Conservation (phyloP, 2,329 filamentous ascomycete species). For the Fusarium gaditjirri region DNA sequence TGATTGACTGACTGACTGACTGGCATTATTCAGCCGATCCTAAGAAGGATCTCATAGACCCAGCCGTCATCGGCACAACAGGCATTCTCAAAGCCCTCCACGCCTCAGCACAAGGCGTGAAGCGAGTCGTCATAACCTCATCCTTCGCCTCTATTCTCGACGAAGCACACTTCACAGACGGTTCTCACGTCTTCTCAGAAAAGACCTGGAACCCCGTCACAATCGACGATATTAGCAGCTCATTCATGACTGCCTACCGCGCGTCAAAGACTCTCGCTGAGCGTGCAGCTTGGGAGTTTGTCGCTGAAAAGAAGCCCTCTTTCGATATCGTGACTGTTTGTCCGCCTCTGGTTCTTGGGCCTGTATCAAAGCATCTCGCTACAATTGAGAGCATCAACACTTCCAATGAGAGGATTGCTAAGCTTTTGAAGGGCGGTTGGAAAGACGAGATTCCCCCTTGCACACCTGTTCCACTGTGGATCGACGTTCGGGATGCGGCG, state of each 20-base stretch:
- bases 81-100: conserved; percentile 78
- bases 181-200: conserved; percentile 57
- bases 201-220: conserved; percentile 65
- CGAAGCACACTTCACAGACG: conserved; percentile 51
- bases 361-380: conserved; percentile 60
- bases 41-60: conserved; percentile 65
- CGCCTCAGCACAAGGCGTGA: conserved; percentile 67
- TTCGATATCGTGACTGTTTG: conserved; percentile 66
- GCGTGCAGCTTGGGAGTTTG: conserved; percentile 64
- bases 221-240: conserved; percentile 55
- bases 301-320: conserved; percentile 53
- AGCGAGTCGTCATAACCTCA: conserved; percentile 73
- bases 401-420: conserved; percentile 63
- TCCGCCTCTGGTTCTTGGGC: conserved; percentile 66
- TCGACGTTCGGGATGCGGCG: conserved; percentile 68
- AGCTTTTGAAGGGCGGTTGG: conserved; percentile 62
- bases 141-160: conserved; percentile 65
- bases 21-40: conserved; percentile 52
- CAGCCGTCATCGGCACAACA: conserved; percentile 69
- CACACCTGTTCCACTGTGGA: conserved; percentile 58
- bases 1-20: neutral
- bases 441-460: conserved; percentile 55
- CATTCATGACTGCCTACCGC: conserved; percentile 60
- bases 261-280: conserved; percentile 67
- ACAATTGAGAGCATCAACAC: conserved; percentile 62